Conservation (phyloP, 371 early-diverging fungal genomes). For the Thermomucor indicae-seudaticae region DNA sequence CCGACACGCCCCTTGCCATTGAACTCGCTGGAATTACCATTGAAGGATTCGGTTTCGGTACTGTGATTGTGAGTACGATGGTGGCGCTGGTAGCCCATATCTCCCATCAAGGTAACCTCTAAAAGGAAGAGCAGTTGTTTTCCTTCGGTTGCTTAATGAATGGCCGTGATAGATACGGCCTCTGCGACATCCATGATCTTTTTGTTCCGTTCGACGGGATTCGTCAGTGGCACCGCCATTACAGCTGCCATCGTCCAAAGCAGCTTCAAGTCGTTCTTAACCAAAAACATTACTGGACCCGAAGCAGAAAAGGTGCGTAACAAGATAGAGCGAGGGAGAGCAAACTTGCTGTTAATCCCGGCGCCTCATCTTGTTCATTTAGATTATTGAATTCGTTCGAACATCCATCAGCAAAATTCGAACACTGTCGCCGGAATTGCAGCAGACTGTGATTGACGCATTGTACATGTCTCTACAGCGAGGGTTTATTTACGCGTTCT, state of each 20-base stretch:
- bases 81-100: constrained; percentile 44
- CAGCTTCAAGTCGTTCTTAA: constrained; percentile 24
- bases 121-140: too few species aligned
- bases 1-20: constrained; percentile 6
- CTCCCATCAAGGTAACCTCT: constrained; percentile 19
- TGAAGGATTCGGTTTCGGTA: constrained; percentile 42
- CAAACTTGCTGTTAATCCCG: too few species aligned
- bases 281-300: constrained; percentile 25
- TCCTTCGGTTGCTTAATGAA: background rate
- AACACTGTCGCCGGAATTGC: constrained; percentile 20
- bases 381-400: constrained; percentile 35
- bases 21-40: constrained; percentile 21
- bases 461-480: constrained; percentile 8
- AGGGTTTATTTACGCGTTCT: constrained; percentile 18
- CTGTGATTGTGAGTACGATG: constrained; percentile 39
- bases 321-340: too few species aligned
- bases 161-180: constrained; percentile 21
- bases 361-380: too few species aligned
- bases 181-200: constrained; percentile 47
- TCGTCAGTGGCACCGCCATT: constrained; percentile 33
- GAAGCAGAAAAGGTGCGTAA: too few species aligned
- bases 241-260: constrained; percentile 42
- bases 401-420: constrained; percentile 31
- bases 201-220: constrained; percentile 43
- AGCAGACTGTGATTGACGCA: constrained; percentile 15